phyloP scores from a whole-genome alignment of 345 rosid genomes.

The Physaria fendleri region DNA sequence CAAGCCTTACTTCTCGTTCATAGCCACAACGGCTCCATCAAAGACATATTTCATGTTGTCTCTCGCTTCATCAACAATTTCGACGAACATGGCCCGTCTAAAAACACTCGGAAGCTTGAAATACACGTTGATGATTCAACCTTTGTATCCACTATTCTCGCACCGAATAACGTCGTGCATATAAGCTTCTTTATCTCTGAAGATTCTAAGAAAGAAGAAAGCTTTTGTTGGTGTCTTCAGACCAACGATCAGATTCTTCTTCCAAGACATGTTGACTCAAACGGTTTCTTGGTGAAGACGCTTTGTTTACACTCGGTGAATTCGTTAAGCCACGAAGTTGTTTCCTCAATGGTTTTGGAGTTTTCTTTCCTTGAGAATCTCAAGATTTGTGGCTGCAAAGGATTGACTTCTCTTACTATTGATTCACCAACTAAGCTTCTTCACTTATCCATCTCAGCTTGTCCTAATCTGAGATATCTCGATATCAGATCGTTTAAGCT shows the following conservation, averaged over 20 bases:
- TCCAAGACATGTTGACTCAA: slow-evolving; percentile 12
- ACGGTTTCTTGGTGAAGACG: slow-evolving; percentile 39
- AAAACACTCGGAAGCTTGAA: slow-evolving; percentile 36
- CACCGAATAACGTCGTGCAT: slow-evolving; percentile 36
- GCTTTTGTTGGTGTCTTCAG: slow-evolving; percentile 36
- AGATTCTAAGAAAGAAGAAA: slow-evolving; percentile 22
- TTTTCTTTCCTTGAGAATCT: slow-evolving; percentile 44
- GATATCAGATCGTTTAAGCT: slow-evolving; percentile 41
- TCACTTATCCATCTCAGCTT: slow-evolving; percentile 40
- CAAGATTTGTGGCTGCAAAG: slow-evolving; percentile 38
- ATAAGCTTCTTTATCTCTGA: slow-evolving; percentile 34
- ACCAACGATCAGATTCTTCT: slow-evolving; percentile 19
- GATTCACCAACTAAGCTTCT: slow-evolving; percentile 42
- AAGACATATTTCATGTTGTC: slow-evolving; percentile 34
- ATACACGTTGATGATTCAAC: slow-evolving; percentile 36
- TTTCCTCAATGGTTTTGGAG: slow-evolving; percentile 39
- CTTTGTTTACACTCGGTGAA: slow-evolving; percentile 44
- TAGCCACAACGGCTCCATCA: slow-evolving; percentile 34
- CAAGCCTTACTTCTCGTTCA: slow-evolving; percentile 31
- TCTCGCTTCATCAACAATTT: slow-evolving; percentile 40
- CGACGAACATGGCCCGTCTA: slow-evolving; percentile 39
- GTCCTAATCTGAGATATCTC: slow-evolving; percentile 33
- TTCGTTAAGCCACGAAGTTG: slow-evolving; percentile 36
- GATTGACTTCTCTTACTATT: slow-evolving; percentile 36
- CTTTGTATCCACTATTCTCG: slow-evolving; percentile 37